A percentile compares a stretch with the other conserved stretches of the same genome.
These are phyloP conservation scores for Casuarina glauca DNA, from an alignment of 306 rosid species.

Conservation along the genomic window DNA sequence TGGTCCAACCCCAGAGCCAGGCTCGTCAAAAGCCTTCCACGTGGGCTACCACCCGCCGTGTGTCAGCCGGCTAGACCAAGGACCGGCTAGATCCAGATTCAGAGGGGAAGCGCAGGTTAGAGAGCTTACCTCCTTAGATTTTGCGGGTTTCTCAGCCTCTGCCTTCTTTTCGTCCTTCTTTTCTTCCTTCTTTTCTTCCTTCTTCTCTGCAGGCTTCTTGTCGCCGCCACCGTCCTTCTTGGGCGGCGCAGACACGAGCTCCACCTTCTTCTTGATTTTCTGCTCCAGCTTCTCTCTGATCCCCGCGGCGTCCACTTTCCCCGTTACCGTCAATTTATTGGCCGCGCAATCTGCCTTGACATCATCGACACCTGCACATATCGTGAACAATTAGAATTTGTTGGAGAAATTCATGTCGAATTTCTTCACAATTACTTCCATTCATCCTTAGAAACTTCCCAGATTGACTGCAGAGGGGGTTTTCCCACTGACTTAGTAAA, in stretches of 20 bases:
- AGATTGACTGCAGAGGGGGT: background rate
- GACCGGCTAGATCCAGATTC: background rate
- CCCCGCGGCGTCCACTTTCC: constrained; percentile 55
- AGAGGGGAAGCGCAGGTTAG: background rate
- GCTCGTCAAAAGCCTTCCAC: background rate
- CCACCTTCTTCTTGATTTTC: constrained; percentile 71
- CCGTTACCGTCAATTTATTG: constrained; percentile 64
- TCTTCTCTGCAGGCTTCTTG: constrained; percentile 39
- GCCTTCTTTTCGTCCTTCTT: background rate
- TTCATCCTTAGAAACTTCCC: background rate
- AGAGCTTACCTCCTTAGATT: background rate
- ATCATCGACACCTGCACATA: constrained; percentile 58
- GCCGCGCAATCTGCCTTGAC: constrained; percentile 55
- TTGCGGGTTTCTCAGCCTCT: background rate
- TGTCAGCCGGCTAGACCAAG: background rate
- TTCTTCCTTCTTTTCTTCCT: constrained; percentile 30
- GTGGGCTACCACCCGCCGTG: background rate
- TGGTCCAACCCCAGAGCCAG: background rate
- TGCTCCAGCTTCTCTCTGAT: constrained; percentile 53
- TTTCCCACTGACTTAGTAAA: background rate
- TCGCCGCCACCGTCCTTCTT: constrained; percentile 57
- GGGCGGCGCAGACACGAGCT: constrained; percentile 60
- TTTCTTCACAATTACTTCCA: background rate
- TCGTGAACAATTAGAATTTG: background rate
- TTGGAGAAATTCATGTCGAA: background rate